These are phyloP conservation scores for Spizellomyces sp. DNA, from an alignment of 192 early-diverging fungal genomes.

Conservation along the genomic window DNA sequence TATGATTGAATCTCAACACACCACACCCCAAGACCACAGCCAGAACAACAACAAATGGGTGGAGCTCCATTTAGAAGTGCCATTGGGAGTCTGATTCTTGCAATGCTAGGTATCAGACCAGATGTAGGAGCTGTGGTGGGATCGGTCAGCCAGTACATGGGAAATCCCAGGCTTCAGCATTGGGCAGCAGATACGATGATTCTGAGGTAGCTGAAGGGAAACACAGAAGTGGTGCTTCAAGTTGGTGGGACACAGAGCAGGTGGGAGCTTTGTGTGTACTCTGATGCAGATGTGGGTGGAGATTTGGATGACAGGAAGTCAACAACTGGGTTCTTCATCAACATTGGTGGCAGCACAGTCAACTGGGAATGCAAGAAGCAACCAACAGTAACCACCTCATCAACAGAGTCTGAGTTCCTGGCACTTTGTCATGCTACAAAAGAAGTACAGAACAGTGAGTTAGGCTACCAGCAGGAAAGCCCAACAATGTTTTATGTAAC, in stretches of 20 bases:
- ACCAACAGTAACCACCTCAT: not conserved
- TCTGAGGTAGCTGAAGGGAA: not conserved
- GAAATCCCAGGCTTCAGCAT: not conserved
- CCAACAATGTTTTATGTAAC: too few relatives aligned
- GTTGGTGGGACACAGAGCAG: not conserved
- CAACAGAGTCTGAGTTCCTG: not conserved
- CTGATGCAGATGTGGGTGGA: not conserved
- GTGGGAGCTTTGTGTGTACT: not conserved
- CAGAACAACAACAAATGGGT: not conserved
- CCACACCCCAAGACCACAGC: too few relatives aligned
- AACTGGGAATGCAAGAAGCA: not conserved
- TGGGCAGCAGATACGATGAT: not conserved
- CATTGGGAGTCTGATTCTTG: not conserved
- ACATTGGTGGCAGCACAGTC: not conserved
- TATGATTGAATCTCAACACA: too few relatives aligned
- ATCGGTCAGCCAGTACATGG: not conserved
- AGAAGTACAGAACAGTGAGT: too few relatives aligned
- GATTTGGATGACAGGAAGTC: not conserved
- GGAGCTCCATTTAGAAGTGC: not conserved
- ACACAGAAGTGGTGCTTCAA: not conserved
- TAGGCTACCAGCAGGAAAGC: too few relatives aligned
- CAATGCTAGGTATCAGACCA: not conserved
- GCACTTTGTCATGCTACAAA: too few relatives aligned
- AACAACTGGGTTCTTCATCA: not conserved
- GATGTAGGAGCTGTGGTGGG: not conserved